These are phyloP conservation scores for Lonicera japonica DNA, from an alignment of 129 eudicot species.

Conservation along the genomic window DNA sequence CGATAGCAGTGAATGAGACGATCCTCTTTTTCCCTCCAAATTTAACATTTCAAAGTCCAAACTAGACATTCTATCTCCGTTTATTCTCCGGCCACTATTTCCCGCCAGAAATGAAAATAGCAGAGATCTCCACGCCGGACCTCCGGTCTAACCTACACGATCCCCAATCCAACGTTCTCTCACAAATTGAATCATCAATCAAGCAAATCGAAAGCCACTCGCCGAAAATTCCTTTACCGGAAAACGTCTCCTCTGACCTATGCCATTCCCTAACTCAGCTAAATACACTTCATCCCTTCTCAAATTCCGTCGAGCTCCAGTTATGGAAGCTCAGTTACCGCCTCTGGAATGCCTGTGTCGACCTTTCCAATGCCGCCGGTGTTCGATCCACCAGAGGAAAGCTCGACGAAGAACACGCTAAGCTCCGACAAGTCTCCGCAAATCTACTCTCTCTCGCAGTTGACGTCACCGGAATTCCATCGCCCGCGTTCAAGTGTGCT, in stretches of 20 bases:
- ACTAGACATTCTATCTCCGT: not conserved
- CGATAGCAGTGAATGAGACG: too few species aligned
- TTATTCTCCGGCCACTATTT: constrained; percentile 5
- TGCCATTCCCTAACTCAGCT: constrained; percentile 44
- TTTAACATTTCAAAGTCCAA: not conserved
- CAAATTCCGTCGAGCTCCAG: constrained; percentile 58
- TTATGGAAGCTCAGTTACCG: constrained; percentile 90
- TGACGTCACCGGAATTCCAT: constrained; percentile 70
- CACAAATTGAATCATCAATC: constrained; percentile 48
- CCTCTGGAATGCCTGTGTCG: constrained; percentile 88
- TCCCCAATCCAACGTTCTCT: constrained; percentile 25
- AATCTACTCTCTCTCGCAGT: constrained; percentile 59
- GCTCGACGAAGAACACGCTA: constrained; percentile 51
- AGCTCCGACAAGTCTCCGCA: constrained; percentile 67
- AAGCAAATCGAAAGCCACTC: constrained; percentile 46
- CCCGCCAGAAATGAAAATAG: constrained; percentile 75
- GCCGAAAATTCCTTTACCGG: constrained; percentile 34
- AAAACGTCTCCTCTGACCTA: constrained; percentile 40
- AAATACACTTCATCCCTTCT: constrained; percentile 52
- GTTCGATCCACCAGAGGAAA: constrained; percentile 29
- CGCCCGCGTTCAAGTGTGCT: constrained; percentile 65
- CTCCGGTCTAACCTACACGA: constrained; percentile 31
- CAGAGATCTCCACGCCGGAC: constrained; percentile 79
- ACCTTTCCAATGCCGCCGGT: constrained; percentile 48
- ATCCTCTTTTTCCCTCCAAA: constrained; percentile 26